Evolutionary conservation across 345 rosid genomes (phyloP), one percentile per base, ranked within the genome.

Genomic region (Lagerstroemia speciosa): DNA sequence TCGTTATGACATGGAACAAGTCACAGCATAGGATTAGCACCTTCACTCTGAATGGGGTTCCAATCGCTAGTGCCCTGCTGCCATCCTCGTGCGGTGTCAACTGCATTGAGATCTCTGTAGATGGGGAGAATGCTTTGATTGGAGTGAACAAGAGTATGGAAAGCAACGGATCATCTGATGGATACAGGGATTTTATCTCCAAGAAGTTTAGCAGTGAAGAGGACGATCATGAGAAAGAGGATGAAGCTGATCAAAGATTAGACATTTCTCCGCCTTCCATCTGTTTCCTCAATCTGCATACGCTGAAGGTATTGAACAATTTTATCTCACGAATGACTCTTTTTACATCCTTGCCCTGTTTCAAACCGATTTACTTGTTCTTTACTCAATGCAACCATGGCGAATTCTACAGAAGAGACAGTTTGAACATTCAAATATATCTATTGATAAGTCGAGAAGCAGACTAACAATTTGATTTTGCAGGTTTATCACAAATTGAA

Each of bases 31-130:
- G 84, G 66, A 82, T 94, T 37, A 85, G 84, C 73, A 89, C 89
- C 31, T 89, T 83, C 73, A 89, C 96, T 65, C 71, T 94, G 24
- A 94, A 92, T 69, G 98, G 98, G 66, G 69, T 80, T 72, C 73
- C 79, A 52, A 78, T 89, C 45, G 84, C 89, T 65, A 87, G 75
- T 72, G 92, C 90, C 50, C 78, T 80, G 65, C 83, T 89, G 79
- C 97, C 96, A 64, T 62, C 78, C 72, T 78, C 89, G 53, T 77
- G 89, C 69, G 78, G 73, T 71, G 71, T 91, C 74, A 85, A 89
- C 73, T 94, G 96, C 88, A 84, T 94, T 78, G 92, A 89, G 83
- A 78, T 94, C 73, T 92, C 97, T 31, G 76, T 71, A 53, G 96
- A 94, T 74, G 95, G 99, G 73, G 79, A 75, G 68, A 84, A 75